Evolutionary conservation across 2,329 filamentous ascomycete species (phyloP).

Genomic region (Neofusicoccum sp.): DNA sequence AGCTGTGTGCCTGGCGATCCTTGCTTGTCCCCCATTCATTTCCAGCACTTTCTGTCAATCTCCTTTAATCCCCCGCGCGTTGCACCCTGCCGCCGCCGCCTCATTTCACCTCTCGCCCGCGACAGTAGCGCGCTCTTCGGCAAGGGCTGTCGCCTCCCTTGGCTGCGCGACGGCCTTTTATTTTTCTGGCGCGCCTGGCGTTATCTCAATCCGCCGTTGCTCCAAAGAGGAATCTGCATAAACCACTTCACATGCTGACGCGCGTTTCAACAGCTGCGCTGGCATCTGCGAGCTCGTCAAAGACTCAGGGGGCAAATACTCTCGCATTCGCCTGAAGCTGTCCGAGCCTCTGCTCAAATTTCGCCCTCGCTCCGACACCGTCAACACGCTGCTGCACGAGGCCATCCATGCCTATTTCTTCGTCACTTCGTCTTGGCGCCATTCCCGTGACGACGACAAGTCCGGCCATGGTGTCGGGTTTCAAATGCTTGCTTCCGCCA

Average conservation of each 20-base stretch:
- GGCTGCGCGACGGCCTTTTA: not conserved
- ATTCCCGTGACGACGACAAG: constrained; percentile 42
- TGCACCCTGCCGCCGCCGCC: not conserved
- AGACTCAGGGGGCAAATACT: constrained; percentile 37
- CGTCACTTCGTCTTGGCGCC: constrained; percentile 43
- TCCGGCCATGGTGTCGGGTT: constrained; percentile 46
- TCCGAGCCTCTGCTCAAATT: constrained; percentile 46
- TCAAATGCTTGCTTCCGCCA: constrained; percentile 43
- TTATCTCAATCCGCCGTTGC: not conserved
- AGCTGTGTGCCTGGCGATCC: constrained; percentile 14
- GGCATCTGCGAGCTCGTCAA: constrained; percentile 46
- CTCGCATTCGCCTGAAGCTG: constrained; percentile 43
- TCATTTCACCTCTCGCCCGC: constrained; percentile 4
- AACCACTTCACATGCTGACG: constrained; percentile 6
- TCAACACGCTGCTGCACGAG: constrained; percentile 47
- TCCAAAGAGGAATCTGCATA: not conserved
- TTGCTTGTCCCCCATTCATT: constrained; percentile 9
- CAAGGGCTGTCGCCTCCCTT: constrained; percentile 11
- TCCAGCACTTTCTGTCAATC: not conserved
- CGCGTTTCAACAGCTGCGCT: constrained; percentile 34
- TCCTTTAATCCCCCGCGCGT: constrained; percentile 3
- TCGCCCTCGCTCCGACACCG: constrained; percentile 41
- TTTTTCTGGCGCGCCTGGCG: not conserved
- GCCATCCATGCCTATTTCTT: constrained; percentile 49
- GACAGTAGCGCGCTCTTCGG: not conserved